These are phyloP conservation scores for Papiliotrema terrestris DNA, from an alignment of 1,284 basidiomycete species.

Conservation along the genomic window DNA sequence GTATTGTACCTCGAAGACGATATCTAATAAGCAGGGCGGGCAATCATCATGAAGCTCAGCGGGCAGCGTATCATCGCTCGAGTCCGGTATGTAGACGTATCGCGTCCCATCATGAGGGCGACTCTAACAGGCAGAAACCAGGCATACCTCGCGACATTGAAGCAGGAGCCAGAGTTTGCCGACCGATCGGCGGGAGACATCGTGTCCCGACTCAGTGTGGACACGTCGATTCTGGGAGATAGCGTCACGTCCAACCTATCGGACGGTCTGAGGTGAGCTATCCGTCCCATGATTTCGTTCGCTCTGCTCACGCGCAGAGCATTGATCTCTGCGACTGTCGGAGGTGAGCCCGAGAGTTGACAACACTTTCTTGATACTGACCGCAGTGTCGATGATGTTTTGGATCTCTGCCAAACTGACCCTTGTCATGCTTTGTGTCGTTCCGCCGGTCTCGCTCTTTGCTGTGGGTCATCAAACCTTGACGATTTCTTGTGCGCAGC, in stretches of 20 bases:
- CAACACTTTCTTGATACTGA: neutral
- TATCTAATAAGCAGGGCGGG: conserved; percentile 54
- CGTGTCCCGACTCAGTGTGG: conserved; percentile 82
- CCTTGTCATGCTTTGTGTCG: conserved; percentile 85
- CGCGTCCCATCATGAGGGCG: neutral
- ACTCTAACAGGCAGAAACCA: conserved; percentile 51
- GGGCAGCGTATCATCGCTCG: conserved; percentile 91
- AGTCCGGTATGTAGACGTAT: conserved; percentile 54
- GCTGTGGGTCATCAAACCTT: conserved; percentile 59
- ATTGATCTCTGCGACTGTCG: conserved; percentile 81
- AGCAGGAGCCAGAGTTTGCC: conserved; percentile 88
- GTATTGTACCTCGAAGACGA: neutral
- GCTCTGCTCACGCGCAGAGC: conserved; percentile 50
- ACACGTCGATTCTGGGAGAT: conserved; percentile 93
- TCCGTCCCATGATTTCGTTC: too few species aligned
- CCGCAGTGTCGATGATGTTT: conserved; percentile 89
- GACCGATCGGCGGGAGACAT: conserved; percentile 93
- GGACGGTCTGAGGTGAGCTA: conserved; percentile 72
- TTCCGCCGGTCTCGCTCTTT: conserved; percentile 91
- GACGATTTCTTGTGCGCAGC: neutral
- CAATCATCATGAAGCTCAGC: conserved; percentile 81
- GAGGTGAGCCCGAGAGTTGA: conserved; percentile 57
- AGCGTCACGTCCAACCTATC: conserved; percentile 88
- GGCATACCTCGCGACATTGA: conserved; percentile 74
- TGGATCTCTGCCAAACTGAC: conserved; percentile 89